These are phyloP conservation scores for Penicillium argentinense DNA, from an alignment of 495 filamentous ascomycete species.

Conservation along the genomic window DNA sequence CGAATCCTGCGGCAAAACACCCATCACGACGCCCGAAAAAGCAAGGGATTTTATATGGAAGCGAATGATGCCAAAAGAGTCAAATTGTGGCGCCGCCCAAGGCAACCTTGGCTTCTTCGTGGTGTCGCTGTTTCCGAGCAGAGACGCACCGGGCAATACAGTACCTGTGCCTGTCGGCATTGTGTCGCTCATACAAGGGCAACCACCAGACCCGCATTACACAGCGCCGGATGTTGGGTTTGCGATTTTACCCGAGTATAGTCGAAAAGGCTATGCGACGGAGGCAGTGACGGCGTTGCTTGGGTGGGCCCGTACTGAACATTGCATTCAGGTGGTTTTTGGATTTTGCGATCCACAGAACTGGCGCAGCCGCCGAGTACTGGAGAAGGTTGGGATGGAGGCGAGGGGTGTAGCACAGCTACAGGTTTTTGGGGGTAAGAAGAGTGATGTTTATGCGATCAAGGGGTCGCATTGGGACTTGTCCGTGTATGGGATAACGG, in stretches of 20 bases:
- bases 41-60: constrained; percentile 21
- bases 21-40: constrained; percentile 22
- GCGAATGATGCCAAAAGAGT: constrained; percentile 23
- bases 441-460: constrained; percentile 27
- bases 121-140: constrained; percentile 18
- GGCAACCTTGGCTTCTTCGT: constrained; percentile 33
- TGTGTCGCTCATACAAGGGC: constrained; percentile 30
- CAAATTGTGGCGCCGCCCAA: too few species aligned
- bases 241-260: constrained; percentile 28
- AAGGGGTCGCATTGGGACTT: constrained; percentile 29
- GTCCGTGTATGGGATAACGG: constrained; percentile 21
- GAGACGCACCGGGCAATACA: constrained; percentile 1
- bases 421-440: constrained; percentile 26
- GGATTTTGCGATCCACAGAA: constrained; percentile 26
- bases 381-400: constrained; percentile 35
- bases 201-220: constrained; percentile 21
- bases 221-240: constrained; percentile 36
- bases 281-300: constrained; percentile 34
- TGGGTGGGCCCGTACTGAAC: constrained; percentile 21
- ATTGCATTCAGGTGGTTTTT: constrained; percentile 18
- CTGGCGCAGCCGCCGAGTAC: constrained; percentile 23
- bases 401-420: constrained; percentile 24
- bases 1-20: constrained; percentile 16
- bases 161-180: constrained; percentile 21
- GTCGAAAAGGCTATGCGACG: constrained; percentile 38